Evolutionary conservation across 140 eudicot genomes (phyloP).

Genomic region (Flaveria floridana): DNA sequence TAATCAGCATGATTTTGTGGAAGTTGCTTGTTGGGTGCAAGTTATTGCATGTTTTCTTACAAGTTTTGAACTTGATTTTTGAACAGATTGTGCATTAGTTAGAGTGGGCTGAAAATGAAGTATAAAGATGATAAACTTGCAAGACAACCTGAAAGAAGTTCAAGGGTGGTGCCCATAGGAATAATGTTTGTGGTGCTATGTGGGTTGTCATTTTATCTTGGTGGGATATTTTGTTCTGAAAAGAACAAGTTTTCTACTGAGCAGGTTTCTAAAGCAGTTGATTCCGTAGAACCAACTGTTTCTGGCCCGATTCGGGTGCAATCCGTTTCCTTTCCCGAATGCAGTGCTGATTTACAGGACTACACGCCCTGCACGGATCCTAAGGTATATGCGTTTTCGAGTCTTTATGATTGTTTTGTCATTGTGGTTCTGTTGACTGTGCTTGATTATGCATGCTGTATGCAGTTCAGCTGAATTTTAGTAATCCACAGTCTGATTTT

Average conservation of each 20-base stretch:
- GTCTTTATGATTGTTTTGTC: conserved; percentile 4
- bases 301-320: conserved; percentile 48
- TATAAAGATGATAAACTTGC: conserved; percentile 64
- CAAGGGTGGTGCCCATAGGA: conserved; percentile 53
- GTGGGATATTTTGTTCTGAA: conserved; percentile 77
- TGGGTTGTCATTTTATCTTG: conserved; percentile 85
- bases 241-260: conserved; percentile 39
- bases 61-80: conserved; percentile 30
- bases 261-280: conserved; percentile 43
- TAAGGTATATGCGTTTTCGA: conserved; percentile 39
- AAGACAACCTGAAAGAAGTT: conserved; percentile 53
- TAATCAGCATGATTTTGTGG: background rate
- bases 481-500: background rate
- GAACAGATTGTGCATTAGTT: conserved; percentile 37
- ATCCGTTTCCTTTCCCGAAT: conserved; percentile 67
- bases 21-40: background rate
- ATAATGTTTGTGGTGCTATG: conserved; percentile 60
- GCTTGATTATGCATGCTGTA: conserved; percentile 6
- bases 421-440: background rate
- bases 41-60: background rate
- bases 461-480: background rate
- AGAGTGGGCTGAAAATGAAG: conserved; percentile 49
- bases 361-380: conserved; percentile 99
- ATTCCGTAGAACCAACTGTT: conserved; percentile 30
- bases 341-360: conserved; percentile 64